Evolutionary conservation across 2,329 filamentous ascomycete genomes (phyloP), one percentile per base, ranked within the genome.

Genomic region (Lasiodiplodia sp.): DNA sequence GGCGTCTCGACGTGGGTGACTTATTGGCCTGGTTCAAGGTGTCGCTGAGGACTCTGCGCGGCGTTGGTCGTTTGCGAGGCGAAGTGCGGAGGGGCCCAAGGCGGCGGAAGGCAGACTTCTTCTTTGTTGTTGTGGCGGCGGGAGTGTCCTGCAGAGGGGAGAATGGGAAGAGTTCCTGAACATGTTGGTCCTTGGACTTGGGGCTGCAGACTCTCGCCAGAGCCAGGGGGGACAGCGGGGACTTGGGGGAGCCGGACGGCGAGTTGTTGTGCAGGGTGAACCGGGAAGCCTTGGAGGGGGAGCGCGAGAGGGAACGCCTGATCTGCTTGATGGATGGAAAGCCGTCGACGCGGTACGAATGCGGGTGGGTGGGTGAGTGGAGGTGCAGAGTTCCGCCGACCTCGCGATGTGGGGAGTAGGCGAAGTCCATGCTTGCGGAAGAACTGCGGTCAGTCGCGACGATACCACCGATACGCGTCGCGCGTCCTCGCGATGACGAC

Each of bases 281-380:
- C 74, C 87, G 86, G 68, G 86, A 86, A 53, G 84, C 84, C 79
- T 96, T 97, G 38, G 95, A 97, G 12, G 95, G 95, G n/a, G 95
- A 97, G 74, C 94, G 88, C 68, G 94, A 97, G 71, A 97, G 86
- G 31, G 95, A 97, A 73, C 93, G 92, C 72, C 94, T 88, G 69
- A 97, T 85, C 75, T 93, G 92, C 76, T 93, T 88, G 71, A 97
- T 92, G 69, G 92, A 91, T 63, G 92, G 90, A 70, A 92, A 91
- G 72, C 93, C 89, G 83, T 97, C 92, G 75, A 95, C 91, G 80
- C 92, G 91, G 79, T 93, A 92, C 70, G 89, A 88, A 75, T 92
- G 90, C 58, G 76, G 73, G 70, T 79, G 79, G 14, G 92, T 95
- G 69, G 95, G 94, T 71, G 94, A 97, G 72, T 93, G 90, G 74